Conservation (phyloP, 768 basidiomycete genomes). For the Tricholoma sp. region DNA sequence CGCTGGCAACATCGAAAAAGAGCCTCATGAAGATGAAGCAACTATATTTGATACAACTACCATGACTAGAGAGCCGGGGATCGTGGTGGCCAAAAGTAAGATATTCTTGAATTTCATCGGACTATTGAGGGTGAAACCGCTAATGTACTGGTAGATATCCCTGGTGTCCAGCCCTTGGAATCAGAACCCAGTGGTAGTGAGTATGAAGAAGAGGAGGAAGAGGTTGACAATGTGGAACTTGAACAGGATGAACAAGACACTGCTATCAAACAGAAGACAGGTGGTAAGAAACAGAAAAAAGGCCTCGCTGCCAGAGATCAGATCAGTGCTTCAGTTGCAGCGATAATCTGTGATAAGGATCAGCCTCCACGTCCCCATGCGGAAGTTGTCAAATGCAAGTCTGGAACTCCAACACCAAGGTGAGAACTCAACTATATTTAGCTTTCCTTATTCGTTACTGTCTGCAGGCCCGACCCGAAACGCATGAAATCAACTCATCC, state of each 20-base stretch:
- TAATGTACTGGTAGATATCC: neutral
- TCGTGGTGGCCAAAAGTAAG: no score
- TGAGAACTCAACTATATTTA: neutral
- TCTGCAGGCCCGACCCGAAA: neutral
- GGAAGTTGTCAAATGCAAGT: neutral
- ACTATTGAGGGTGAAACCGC: neutral
- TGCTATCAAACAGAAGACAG: neutral
- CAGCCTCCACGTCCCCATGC: neutral
- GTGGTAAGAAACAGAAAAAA: constrained; percentile 1
- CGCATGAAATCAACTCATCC: neutral
- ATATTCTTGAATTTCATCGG: neutral
- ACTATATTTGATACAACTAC: neutral
- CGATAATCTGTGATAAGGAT: neutral
- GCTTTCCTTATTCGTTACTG: neutral
- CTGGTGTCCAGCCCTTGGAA: neutral
- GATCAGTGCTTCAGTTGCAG: neutral
- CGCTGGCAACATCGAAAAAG: neutral
- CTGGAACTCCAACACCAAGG: neutral
- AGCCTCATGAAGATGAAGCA: neutral
- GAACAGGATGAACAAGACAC: neutral
- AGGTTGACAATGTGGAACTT: neutral
- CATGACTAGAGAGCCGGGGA: no score
- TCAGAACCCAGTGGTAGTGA: neutral
- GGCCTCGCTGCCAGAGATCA: neutral
- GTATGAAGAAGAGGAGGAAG: neutral